Evolutionary conservation across 2,329 filamentous ascomycete genomes (phyloP).

Genomic region (Fusarium poae): DNA sequence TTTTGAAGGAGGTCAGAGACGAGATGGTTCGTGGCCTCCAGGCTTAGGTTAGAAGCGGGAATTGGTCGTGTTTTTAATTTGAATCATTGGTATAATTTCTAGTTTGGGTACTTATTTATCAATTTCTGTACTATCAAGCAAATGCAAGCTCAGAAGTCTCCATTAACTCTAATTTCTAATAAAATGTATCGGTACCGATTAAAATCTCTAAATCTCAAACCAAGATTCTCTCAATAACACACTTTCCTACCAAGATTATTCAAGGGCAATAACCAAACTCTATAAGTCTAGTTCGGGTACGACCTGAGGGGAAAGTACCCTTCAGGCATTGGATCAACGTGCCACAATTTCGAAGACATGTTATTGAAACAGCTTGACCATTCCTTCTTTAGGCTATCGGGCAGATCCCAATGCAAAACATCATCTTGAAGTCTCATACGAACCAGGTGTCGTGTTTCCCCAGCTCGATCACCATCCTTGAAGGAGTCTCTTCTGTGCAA

Average conservation of each 20-base stretch:
- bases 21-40: not conserved
- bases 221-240: too few species aligned
- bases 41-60: too few species aligned
- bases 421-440: slow-evolving; percentile 70
- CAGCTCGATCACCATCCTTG: not conserved
- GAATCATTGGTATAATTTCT: too few species aligned
- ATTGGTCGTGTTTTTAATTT: too few species aligned
- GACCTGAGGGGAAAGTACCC: slow-evolving; percentile 68
- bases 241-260: too few species aligned
- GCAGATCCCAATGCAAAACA: slow-evolving; percentile 64
- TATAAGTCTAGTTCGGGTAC: slow-evolving; percentile 66
- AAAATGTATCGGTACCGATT: too few species aligned
- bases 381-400: slow-evolving; percentile 60
- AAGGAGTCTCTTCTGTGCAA: slow-evolving; percentile 64
- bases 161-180: too few species aligned
- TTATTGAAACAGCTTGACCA: slow-evolving; percentile 66
- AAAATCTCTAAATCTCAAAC: too few species aligned
- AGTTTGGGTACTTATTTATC: too few species aligned
- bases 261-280: too few species aligned
- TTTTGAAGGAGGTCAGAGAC: slow-evolving; percentile 40
- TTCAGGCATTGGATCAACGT: slow-evolving; percentile 70
- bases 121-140: too few species aligned
- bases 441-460: slow-evolving; percentile 62
- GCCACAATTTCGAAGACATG: slow-evolving; percentile 62
- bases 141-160: too few species aligned